Base-by-base conservation (phyloP, 192 early-diverging fungal genomes). In the Backusella psychrophila region DNA sequence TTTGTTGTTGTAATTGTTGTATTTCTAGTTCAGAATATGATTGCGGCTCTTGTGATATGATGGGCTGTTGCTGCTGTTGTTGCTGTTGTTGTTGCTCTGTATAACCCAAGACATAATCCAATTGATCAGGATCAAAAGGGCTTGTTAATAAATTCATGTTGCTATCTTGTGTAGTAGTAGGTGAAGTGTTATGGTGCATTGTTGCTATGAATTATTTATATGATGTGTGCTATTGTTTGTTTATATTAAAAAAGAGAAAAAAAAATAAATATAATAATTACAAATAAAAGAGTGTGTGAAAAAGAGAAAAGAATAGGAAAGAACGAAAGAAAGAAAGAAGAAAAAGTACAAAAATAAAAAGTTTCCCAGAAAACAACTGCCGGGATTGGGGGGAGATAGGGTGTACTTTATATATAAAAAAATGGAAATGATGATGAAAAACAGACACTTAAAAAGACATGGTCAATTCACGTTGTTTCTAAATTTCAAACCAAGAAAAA, bases 81-180 rank as follows among this genome's bases (percentile, higher is more conserved):
- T 14, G 42, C 1, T 36, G 38, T 44, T 14, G 42, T 0, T 36
- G 38, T 39, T 39, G 46, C 19, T 35, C 21, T 41, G 68, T 21
- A 36, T 39, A 69, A 21, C 38, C 35, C 38, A 69, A n/a, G 7
- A 23, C 34, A 23, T 69, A 23, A 1, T 69, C 21, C 35, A 39
- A 36, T 69, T 35, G 36, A 38, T 38, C n/a, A 23, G 68, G 68
- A 38, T 69, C 11, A 69, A 69, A 69, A 38, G 68, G 68, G 4
- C 68, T 69, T 41, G 35, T 69, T 69, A 69, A 41, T 41, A 69
- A 38, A 23, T 69, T 69, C 68, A 69, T 69, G 17, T 35, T 19
- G 38, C 35, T 69, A 38, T 41, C 35, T 26, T 69, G 68, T 3
- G 21, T 49, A 17, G 42, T 44, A n/a, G 46, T 63, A 26, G 56